phyloP scores from a whole-genome alignment of 2,329 filamentous ascomycete species.

The Aspergillus sp. region DNA sequence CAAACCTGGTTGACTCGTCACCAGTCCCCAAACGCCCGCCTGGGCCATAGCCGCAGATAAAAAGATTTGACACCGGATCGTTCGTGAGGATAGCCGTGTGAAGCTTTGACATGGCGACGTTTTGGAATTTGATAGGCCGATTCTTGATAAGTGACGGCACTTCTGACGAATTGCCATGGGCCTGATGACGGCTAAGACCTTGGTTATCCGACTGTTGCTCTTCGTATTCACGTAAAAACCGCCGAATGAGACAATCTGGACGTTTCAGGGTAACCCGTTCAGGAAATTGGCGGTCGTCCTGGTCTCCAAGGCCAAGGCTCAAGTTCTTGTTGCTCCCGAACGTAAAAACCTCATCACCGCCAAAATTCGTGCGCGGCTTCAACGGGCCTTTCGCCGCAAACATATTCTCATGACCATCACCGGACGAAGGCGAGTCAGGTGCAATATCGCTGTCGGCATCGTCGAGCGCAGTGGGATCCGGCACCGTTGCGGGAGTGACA shows the following conservation, averaged over 20 bases:
- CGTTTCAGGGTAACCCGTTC: constrained; percentile 70
- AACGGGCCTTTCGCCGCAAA: constrained; percentile 14
- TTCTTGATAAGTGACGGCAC: constrained; percentile 66
- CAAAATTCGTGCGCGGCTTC: constrained; percentile 32
- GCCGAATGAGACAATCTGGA: constrained; percentile 64
- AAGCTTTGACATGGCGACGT: constrained; percentile 80
- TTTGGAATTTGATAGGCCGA: constrained; percentile 64
- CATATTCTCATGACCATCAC: constrained; percentile 42
- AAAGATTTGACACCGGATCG: constrained; percentile 82
- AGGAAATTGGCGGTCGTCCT: constrained; percentile 87
- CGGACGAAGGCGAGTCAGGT: constrained; percentile 20
- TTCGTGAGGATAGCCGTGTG: constrained; percentile 81
- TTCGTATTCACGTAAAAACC: constrained; percentile 61
- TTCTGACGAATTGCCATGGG: constrained; percentile 38
- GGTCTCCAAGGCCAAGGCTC: constrained; percentile 85
- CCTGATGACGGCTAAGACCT: constrained; percentile 12
- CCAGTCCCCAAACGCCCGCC: constrained; percentile 83
- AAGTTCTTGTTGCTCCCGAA: constrained; percentile 97
- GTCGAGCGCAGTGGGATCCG: constrained; percentile 34
- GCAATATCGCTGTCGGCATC: constrained; percentile 31
- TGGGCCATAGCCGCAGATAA: constrained; percentile 83
- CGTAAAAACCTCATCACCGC: constrained; percentile 78
- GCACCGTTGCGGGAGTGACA: constrained; percentile 24
- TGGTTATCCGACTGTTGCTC: constrained; percentile 28
- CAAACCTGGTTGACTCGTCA: constrained; percentile 81